A percentile compares a stretch with the other conserved stretches of the same genome.
Conservation (phyloP, 371 early-diverging fungal species). For the Syncephalastrum monosporum region DNA sequence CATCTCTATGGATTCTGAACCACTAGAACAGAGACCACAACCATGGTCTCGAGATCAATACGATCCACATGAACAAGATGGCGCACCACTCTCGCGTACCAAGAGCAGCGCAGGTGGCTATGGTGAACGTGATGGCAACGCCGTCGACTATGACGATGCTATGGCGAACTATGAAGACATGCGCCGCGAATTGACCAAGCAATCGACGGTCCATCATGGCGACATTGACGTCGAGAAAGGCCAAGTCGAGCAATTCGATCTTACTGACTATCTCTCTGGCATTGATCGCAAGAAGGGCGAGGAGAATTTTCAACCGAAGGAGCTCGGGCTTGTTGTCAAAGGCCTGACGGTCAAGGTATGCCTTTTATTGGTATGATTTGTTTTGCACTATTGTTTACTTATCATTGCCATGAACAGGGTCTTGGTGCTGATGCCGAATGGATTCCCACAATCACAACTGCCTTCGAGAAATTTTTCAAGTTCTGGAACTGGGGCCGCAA, state of each 20-base stretch:
- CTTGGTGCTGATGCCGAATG: constrained; percentile 27
- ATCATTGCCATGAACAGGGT: constrained; percentile 14
- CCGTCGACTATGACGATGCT: constrained; percentile 45
- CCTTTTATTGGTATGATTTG: neutral
- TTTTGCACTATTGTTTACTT: neutral
- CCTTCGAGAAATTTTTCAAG: constrained; percentile 10
- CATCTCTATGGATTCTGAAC: constrained; percentile 15
- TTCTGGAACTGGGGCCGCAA: constrained; percentile 24
- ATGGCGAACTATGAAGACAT: constrained; percentile 45
- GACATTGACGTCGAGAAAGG: constrained; percentile 23
- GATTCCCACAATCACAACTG: constrained; percentile 15
- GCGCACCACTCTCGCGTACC: constrained; percentile 10
- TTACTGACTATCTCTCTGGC: constrained; percentile 19
- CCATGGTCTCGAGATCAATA: constrained; percentile 7
- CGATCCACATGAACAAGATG: constrained; percentile 7
- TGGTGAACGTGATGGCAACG: constrained; percentile 45
- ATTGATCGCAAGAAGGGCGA: constrained; percentile 13
- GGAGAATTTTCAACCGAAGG: constrained; percentile 45
- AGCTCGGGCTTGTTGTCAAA: constrained; percentile 51
- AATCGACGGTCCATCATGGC: constrained; percentile 30
- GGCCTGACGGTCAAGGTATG: constrained; percentile 38
- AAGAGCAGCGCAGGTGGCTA: constrained; percentile 23
- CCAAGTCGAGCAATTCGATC: constrained; percentile 16
- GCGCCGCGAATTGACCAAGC: constrained; percentile 44
- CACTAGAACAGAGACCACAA: constrained; percentile 13